Evolutionary conservation across 2,329 filamentous ascomycete genomes (phyloP).

Genomic region (Penicillium griseofulvum): DNA sequence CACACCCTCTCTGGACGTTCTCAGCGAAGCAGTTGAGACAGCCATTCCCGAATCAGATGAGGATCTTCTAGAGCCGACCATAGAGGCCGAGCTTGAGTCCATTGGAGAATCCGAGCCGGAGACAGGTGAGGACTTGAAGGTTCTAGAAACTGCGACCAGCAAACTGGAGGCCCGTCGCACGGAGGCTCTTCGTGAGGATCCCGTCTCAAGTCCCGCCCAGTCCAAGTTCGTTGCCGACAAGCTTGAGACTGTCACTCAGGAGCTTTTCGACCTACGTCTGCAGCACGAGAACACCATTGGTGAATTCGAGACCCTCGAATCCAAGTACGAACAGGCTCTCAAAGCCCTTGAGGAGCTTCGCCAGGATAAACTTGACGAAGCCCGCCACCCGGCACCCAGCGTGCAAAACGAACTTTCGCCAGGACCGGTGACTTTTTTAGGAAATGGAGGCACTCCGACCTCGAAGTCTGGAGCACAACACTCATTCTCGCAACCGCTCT

Average conservation of each 20-base stretch:
- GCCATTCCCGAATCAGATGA: constrained; percentile 48
- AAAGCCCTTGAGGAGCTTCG: constrained; percentile 72
- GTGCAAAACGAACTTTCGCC: constrained; percentile 42
- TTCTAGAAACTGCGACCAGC: constrained; percentile 37
- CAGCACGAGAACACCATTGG: constrained; percentile 82
- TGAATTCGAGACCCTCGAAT: constrained; percentile 76
- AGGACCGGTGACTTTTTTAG: constrained; percentile 80
- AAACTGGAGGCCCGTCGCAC: constrained; percentile 24
- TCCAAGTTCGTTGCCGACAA: constrained; percentile 87
- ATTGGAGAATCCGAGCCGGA: constrained; percentile 16
- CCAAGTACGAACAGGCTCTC: constrained; percentile 88
- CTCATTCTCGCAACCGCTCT: constrained; percentile 86
- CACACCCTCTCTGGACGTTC: constrained; percentile 40
- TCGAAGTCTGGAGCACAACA: constrained; percentile 66
- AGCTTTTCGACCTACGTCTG: constrained; percentile 83
- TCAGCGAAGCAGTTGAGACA: constrained; percentile 46
- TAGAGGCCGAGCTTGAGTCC: constrained; percentile 28
- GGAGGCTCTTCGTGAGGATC: constrained; percentile 40
- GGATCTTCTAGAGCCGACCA: constrained; percentile 35
- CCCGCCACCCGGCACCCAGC: constrained; percentile 56
- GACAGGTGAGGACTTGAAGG: constrained; percentile 33
- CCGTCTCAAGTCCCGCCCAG: constrained; percentile 70
- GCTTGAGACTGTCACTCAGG: constrained; percentile 84
- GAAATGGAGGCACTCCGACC: constrained; percentile 68
- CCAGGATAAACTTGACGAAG: constrained; percentile 80